Base-by-base conservation (phyloP, 139 green algal genomes). In the Chara braunii region DNA sequence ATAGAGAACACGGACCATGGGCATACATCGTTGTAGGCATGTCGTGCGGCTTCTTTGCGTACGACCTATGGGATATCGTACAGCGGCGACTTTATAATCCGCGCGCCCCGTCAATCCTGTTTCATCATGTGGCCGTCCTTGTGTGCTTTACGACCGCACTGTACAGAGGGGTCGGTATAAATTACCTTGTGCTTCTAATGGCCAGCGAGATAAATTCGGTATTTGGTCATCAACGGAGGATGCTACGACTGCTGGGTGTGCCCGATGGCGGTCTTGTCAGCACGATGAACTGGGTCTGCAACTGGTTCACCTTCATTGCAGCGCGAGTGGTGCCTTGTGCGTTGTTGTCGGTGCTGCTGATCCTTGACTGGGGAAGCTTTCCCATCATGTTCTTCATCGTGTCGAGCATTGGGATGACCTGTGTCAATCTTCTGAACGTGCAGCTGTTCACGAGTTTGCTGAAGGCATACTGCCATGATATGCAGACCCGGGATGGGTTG, bases 131-230 rank as follows among this genome's bases (percentile, higher is more conserved):
- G 7, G 7, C 53, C 5, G 32, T 63, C 6, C 53, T 63, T 43
- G 53, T 63, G 6, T 63, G 53, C 40, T 63, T 63, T 35, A 63
- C 53, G 8, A 63, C 53, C 53, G 53, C 53, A 60, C 8, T 63
- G 6, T 63, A 63, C 53, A 31, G 53, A 31, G 53, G 53, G 32
- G 26, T 63, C 40, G 36, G 32, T 35, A 34, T 63, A 36, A 52
- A 52, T 8, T 63, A 63, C 53, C 53, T 63, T 8, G 30, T 63
- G 7, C 53, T 63, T 34, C 7, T 37, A 7, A 31, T 50, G 8
- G 7, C 36, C 7, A 6, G 7, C 6, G 30, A 63, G 29, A 8
- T 37, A 7, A 34, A 63, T 35, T 63, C 53, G 7, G 40, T 63
- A 5, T 63, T 63, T 8, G 8, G 48, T 6, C 53, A 63, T 7